Evolutionary conservation across 2,329 filamentous ascomycete species (phyloP).

Genomic region (Endoconidiophora laricicola): DNA sequence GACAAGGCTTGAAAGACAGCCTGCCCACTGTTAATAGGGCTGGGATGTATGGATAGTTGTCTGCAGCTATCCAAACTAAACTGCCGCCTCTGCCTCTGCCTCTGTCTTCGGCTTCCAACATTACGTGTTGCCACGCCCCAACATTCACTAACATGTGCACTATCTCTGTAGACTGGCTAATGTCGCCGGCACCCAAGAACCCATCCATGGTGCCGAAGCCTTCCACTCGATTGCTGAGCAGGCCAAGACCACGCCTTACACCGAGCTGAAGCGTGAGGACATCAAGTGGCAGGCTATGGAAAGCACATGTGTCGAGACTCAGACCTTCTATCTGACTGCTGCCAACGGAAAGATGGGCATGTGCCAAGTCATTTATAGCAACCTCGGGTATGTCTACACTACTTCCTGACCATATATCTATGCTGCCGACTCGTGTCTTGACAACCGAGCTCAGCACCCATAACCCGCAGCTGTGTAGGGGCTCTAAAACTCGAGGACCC

Average conservation of each 20-base stretch:
- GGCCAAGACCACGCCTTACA: constrained; percentile 60
- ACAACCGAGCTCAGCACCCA: not conserved
- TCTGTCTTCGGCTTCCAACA: not conserved
- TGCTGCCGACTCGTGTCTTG: not conserved
- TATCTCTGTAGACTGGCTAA: constrained; percentile 40
- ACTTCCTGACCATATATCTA: constrained; percentile 1
- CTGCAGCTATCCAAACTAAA: not conserved
- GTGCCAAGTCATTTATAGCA: constrained; percentile 92
- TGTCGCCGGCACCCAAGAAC: constrained; percentile 90
- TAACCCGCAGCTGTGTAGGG: constrained; percentile 13
- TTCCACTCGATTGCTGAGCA: constrained; percentile 76
- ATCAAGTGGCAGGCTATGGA: constrained; percentile 70
- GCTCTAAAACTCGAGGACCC: not conserved
- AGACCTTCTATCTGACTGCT: constrained; percentile 79
- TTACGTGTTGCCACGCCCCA: not conserved
- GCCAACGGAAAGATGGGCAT: constrained; percentile 63
- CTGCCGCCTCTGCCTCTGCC: not conserved
- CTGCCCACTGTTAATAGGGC: not conserved
- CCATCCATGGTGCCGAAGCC: constrained; percentile 79
- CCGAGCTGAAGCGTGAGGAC: constrained; percentile 60
- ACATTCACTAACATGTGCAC: constrained; percentile 2
- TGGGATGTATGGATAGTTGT: not conserved
- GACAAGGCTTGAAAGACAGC: constrained; percentile 1
- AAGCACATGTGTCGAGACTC: constrained; percentile 81
- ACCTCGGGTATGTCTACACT: constrained; percentile 56